Percentiles rank a stretch among this genome's conserved stretches.
Evolutionary conservation across 2,329 filamentous ascomycete genomes (phyloP).

Genomic region (Nigrospora sphaerica): DNA sequence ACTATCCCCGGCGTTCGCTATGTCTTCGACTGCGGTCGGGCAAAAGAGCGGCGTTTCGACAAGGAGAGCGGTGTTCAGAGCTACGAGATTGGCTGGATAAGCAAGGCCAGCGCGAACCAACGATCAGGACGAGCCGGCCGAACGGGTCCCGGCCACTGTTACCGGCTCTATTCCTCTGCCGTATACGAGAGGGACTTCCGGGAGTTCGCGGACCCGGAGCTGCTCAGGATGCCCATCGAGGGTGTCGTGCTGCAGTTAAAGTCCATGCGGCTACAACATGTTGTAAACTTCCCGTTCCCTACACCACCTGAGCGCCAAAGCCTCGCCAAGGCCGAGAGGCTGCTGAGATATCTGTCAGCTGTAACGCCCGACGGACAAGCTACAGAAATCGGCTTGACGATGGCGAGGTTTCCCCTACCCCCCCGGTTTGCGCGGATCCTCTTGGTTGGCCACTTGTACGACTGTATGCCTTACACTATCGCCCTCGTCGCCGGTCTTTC

Average conservation of each 20-base stretch:
- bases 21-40: slow-evolving; percentile 89
- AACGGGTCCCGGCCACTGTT: slow-evolving; percentile 94
- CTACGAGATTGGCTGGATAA: slow-evolving; percentile 94
- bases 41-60: slow-evolving; percentile 89
- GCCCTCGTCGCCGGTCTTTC: slow-evolving; percentile 84
- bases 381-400: slow-evolving; percentile 70
- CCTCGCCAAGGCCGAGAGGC: slow-evolving; percentile 75
- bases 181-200: slow-evolving; percentile 87
- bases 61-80: slow-evolving; percentile 86
- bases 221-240: slow-evolving; percentile 86
- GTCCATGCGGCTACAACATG: slow-evolving; percentile 83
- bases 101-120: slow-evolving; percentile 91
- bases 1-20: slow-evolving; percentile 94
- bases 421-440: slow-evolving; percentile 89
- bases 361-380: slow-evolving; percentile 66
- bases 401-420: slow-evolving; percentile 84
- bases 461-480: slow-evolving; percentile 78
- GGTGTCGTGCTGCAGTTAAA: slow-evolving; percentile 90
- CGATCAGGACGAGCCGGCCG: slow-evolving; percentile 88
- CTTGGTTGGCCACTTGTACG: slow-evolving; percentile 76
- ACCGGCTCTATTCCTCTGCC: slow-evolving; percentile 87
- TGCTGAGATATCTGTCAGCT: slow-evolving; percentile 80
- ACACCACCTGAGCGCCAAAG: slow-evolving; percentile 75
- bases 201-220: slow-evolving; percentile 81
- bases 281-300: slow-evolving; percentile 93